Evolutionary conservation across 129 eudicot genomes (phyloP).

Genomic region (Flaveria trinervia): DNA sequence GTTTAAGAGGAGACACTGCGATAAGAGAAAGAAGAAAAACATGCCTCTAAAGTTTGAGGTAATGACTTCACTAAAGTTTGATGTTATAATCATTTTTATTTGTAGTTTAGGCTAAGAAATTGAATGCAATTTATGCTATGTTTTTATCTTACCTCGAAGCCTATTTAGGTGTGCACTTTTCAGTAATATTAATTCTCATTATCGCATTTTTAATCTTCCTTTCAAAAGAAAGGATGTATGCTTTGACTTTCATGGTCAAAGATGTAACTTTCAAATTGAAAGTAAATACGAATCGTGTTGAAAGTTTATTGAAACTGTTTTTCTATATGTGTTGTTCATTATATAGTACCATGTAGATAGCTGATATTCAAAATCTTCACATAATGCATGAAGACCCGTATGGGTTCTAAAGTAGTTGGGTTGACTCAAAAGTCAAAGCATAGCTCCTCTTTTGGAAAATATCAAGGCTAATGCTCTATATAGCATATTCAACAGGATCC

Average conservation of each 20-base stretch:
- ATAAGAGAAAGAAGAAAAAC: constrained; percentile 37
- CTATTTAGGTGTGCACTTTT: background rate
- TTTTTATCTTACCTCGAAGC: background rate
- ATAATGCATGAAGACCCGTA: background rate
- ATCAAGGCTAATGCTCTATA: background rate
- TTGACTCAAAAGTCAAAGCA: constrained; percentile 28
- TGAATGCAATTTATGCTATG: background rate
- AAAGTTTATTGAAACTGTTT: background rate
- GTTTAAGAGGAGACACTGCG: constrained; percentile 33
- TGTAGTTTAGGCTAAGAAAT: background rate
- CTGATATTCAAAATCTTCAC: background rate
- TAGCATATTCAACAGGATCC: constrained; percentile 26
- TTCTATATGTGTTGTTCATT: background rate
- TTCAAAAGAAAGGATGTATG: background rate
- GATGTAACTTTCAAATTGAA: background rate
- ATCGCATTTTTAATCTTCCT: background rate
- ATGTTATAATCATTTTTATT: background rate
- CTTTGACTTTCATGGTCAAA: constrained; percentile 19
- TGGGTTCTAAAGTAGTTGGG: background rate
- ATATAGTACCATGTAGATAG: background rate
- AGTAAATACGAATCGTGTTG: background rate
- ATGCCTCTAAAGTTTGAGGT: constrained; percentile 39
- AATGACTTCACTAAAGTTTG: background rate
- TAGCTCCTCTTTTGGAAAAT: background rate
- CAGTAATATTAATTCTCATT: background rate